Evolutionary conservation across 2,329 filamentous ascomycete species (phyloP), one percentile per base, ranked within the genome.

Genomic region (Penicillium brasilianum): DNA sequence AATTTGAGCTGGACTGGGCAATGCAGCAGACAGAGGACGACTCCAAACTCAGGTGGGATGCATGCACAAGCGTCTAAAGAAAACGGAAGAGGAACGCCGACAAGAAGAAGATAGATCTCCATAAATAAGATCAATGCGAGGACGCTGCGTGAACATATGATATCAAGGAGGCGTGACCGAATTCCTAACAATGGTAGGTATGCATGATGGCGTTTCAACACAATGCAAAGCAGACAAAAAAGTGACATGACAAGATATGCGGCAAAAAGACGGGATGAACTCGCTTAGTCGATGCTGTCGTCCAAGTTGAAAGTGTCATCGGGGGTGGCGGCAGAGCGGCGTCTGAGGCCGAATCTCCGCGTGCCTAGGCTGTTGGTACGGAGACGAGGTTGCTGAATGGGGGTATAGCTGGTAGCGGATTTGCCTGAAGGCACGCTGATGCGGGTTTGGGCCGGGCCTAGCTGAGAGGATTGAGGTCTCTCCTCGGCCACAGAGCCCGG

Each of bases 281-380:
- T 39, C 14, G 44, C 39, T 69, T 66, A 76, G 63, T 74, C 69
- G 60, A 75, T 71, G 64, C 69, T 71, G 58, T 74, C 70, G 50
- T 74, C 69, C 34, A 76, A 59, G 60, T 73, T 73, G 50, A 64
- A 62, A 55, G 64, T 63, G 36, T 70, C 70, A 22, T 72, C 69
- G 10, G 65, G 65, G 13, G 64, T 61, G 34, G 69, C 67, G 30
- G 70, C 64, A 20, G 69, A 68, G 30, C 73, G 74, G 55, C 66
- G 70, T 60, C 76, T 67, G 22, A 77, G 66, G 25, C 73, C 74
- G 39, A 78, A 71, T 60, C 71, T 68, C 36, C 76, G 73, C 18
- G 73, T 68, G 2, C 76, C 74, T 16, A 77, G 59, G 55, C 76
- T 78, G 49, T 78, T 77, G 30, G 75, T 74, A 58, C 77, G 69